Percentiles rank a stretch among this genome's conserved stretches.
phyloP scores from a whole-genome alignment of 176 grass and related monocot species.

The Poa pratensis region DNA sequence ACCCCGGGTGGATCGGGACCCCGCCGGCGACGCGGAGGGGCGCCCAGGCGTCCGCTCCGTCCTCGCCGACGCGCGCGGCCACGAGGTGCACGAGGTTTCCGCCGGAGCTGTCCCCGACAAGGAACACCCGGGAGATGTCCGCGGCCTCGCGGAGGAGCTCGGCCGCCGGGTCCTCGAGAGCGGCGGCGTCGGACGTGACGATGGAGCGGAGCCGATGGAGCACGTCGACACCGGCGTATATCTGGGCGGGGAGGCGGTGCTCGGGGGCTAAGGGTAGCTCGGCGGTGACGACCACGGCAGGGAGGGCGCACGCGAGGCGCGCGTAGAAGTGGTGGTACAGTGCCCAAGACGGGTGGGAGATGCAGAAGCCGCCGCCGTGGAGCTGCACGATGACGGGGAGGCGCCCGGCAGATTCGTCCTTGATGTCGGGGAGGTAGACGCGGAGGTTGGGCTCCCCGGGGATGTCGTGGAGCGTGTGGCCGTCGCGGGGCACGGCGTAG shows the following conservation, averaged over 20 bases:
- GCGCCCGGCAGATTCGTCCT: neutral
- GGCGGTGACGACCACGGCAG: slow-evolving; percentile 57
- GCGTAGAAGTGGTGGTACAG: slow-evolving; percentile 91
- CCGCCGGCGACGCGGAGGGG: slow-evolving; percentile 71
- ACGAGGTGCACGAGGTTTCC: slow-evolving; percentile 77
- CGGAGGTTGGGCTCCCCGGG: slow-evolving; percentile 73
- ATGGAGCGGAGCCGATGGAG: slow-evolving; percentile 61
- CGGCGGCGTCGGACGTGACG: neutral
- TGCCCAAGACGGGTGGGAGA: slow-evolving; percentile 66
- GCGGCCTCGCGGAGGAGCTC: slow-evolving; percentile 45
- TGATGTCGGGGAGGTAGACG: slow-evolving; percentile 61
- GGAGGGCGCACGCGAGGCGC: slow-evolving; percentile 54
- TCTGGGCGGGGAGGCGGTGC: slow-evolving; percentile 62
- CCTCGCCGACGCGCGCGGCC: slow-evolving; percentile 41
- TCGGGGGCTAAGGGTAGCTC: slow-evolving; percentile 75
- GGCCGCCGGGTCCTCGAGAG: slow-evolving; percentile 32
- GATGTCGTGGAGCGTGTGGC: slow-evolving; percentile 83
- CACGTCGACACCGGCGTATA: slow-evolving; percentile 54
- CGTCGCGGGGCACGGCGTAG: slow-evolving; percentile 53
- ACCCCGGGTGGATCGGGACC: slow-evolving; percentile 74
- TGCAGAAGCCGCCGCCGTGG: slow-evolving; percentile 91
- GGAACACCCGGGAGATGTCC: slow-evolving; percentile 77
- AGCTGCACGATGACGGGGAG: slow-evolving; percentile 74
- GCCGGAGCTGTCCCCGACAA: slow-evolving; percentile 88
- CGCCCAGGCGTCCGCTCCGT: slow-evolving; percentile 31